Percentiles rank a stretch among this genome's conserved stretches.
phyloP scores from a whole-genome alignment of 2,329 filamentous ascomycete genomes.

The Fusarium guadeloupense region DNA sequence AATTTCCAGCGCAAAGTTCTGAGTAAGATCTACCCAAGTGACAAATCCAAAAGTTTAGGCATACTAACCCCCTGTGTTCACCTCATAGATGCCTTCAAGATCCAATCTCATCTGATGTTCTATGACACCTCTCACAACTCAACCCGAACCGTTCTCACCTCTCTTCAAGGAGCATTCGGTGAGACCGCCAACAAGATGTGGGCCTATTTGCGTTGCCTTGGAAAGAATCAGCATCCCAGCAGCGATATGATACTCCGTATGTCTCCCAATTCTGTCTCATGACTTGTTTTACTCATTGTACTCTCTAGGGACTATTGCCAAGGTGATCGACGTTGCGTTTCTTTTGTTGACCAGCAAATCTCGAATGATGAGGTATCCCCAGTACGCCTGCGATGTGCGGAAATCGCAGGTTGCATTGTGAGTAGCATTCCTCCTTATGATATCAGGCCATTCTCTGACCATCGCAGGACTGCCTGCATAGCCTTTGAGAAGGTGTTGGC shows the following conservation, averaged over 20 bases:
- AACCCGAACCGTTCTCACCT: constrained; percentile 72
- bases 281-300: background rate
- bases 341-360: constrained; percentile 68
- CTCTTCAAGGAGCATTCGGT: constrained; percentile 76
- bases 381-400: constrained; percentile 68
- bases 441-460: background rate
- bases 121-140: constrained; percentile 84
- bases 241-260: constrained; percentile 70
- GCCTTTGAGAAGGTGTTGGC: constrained; percentile 76
- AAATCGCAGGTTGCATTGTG: constrained; percentile 70
- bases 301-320: constrained; percentile 67
- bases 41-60: background rate
- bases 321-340: constrained; percentile 71
- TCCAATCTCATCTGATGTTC: constrained; percentile 86
- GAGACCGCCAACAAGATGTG: constrained; percentile 82
- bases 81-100: constrained; percentile 72
- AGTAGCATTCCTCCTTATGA: constrained; percentile 45
- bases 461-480: constrained; percentile 68
- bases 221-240: constrained; percentile 63
- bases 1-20: constrained; percentile 84
- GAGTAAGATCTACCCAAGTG: constrained; percentile 54
- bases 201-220: constrained; percentile 69
- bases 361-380: constrained; percentile 56
- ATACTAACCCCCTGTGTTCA: background rate
- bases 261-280: constrained; percentile 37